Base-by-base conservation (phyloP, 2,329 filamentous ascomycete genomes). In the Aspergillus unguis region DNA sequence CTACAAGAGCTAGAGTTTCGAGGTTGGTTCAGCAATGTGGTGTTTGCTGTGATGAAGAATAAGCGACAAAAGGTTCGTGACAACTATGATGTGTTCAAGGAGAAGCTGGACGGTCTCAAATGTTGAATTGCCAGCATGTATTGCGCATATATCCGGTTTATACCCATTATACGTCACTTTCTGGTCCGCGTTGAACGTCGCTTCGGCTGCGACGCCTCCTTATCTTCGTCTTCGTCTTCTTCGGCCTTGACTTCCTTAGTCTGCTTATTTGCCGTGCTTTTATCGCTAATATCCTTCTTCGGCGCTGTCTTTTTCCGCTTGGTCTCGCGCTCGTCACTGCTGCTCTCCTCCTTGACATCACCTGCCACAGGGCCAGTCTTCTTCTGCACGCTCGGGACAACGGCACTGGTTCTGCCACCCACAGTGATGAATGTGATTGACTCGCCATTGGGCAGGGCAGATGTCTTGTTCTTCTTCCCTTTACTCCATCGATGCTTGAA, bases 401-500 rank as follows among this genome's bases (percentile, higher is more conserved):
- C 87, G 44, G 92, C 95, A 65, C 90, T 96, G 3, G 94, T 97
- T 42, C 94, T 79, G 2, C 92, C 92, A 0, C 92, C 92, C 0
- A 97, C 92, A 0, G 87, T 96, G 44, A 97, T 73, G 65, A 92
- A 94, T 0, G 85, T 84, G 42, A 97, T 85, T 71, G 87, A 91
- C 58, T 91, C 86, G 0, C 94, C 94, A 58, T 84, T 95, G 0
- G 92, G 92, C 28, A 97, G 73, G 44, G 80, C 81, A 4, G 81
- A 82, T 0, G 80, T 72, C 1, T 83, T 79, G 29, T 80, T 81
- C 66, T 92, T 91, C 66, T 90, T 90, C 23, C 89, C 89, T 66
- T 96, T 96, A 9, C 85, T 84, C 94, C 94, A 97, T 27, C 91
- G 83, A 67, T 95, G 80, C 57, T 88, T 86, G 77, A 95, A 95